These are phyloP conservation scores for Zygoascus bituminiphila DNA, from an alignment of 805 yeast genomes.

Conservation along the genomic window DNA sequence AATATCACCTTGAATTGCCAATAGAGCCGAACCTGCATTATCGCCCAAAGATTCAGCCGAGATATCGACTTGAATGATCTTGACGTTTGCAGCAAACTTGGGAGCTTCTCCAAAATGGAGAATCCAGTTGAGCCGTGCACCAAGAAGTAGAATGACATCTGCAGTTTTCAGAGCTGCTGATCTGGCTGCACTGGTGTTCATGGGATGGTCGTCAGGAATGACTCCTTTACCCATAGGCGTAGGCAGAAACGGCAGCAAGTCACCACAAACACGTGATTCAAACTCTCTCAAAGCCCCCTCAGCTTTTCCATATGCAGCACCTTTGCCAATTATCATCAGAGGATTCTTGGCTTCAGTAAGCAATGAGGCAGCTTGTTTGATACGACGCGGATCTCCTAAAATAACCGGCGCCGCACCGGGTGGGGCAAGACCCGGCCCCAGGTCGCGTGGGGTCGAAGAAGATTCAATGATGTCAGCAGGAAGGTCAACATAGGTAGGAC, in stretches of 20 bases:
- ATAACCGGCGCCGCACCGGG: constrained; percentile 32
- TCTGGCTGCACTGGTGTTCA: constrained; percentile 56
- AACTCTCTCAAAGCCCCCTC: constrained; percentile 35
- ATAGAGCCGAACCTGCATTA: constrained; percentile 31
- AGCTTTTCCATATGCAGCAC: constrained; percentile 44
- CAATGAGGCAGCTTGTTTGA: constrained; percentile 32
- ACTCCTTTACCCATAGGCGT: constrained; percentile 80
- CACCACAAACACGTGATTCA: constrained; percentile 21
- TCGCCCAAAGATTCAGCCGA: constrained; percentile 46
- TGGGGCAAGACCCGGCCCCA: constrained; percentile 7
- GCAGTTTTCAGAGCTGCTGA: constrained; percentile 49
- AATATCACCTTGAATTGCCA: constrained; percentile 52
- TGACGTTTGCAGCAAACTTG: constrained; percentile 38
- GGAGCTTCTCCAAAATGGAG: constrained; percentile 58
- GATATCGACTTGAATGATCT: constrained; percentile 50
- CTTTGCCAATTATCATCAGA: constrained; percentile 57
- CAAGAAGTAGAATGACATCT: constrained; percentile 52
- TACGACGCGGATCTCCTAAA: constrained; percentile 30
- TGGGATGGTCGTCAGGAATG: constrained; percentile 38
- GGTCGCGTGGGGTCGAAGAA: constrained; percentile 4
- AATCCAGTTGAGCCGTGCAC: constrained; percentile 69
- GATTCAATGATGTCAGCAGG: constrained; percentile 51
- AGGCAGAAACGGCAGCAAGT: constrained; percentile 48
- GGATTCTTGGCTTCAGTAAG: constrained; percentile 37
- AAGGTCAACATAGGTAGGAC: constrained; percentile 54